Base-by-base conservation (phyloP, 2,329 filamentous ascomycete genomes). In the Phymatotrichopsis omnivora region DNA sequence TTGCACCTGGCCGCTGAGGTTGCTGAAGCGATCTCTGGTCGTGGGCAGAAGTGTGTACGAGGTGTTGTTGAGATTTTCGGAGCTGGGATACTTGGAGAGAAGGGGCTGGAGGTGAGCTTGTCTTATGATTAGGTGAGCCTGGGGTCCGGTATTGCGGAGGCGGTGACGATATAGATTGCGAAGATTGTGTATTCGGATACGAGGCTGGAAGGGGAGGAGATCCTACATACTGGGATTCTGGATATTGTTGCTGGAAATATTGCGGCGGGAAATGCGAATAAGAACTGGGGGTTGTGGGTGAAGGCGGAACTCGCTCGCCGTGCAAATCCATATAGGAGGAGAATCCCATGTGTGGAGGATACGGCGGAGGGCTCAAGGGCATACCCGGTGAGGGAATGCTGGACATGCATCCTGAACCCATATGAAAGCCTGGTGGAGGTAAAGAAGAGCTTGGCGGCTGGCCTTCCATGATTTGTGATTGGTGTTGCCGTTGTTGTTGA, bases 321-420 rank as follows among this genome's bases (percentile, higher is more conserved):
- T n/a, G n/a, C n/a, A n/a, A n/a, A n/a, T n/a, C n/a, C n/a, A n/a
- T n/a, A n/a, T 7, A 23, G 45, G 36, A 28, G 45, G 30, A 20
- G 38, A 33, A 45, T 30, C 20, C 45, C 28, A 27, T 5, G 14
- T 27, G 31, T 29, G 45, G 8, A 44, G 7, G 24, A 23, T 39
- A 17, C 38, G n/a, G 20, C 34, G 23, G 23, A 22, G 44, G n/a
- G 17, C n/a, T 8, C 39, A 37, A n/a, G 22, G 45, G 28, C n/a
- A 44, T 39, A 28, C 41, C 46, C 27, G 41, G 37, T 12, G 37
- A 45, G 37, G 42, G 31, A 22, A 41, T 28, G 24, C 34, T 14
- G 14, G 33, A 34, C 37, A n/a, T n/a, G n/a, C n/a, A n/a, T n/a
- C n/a, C n/a, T n/a, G 31, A 27, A 22, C 19, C 25, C 30, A 34